phyloP scores from a whole-genome alignment of 2,329 filamentous ascomycete species.

The Berkeleyomyces basicola region DNA sequence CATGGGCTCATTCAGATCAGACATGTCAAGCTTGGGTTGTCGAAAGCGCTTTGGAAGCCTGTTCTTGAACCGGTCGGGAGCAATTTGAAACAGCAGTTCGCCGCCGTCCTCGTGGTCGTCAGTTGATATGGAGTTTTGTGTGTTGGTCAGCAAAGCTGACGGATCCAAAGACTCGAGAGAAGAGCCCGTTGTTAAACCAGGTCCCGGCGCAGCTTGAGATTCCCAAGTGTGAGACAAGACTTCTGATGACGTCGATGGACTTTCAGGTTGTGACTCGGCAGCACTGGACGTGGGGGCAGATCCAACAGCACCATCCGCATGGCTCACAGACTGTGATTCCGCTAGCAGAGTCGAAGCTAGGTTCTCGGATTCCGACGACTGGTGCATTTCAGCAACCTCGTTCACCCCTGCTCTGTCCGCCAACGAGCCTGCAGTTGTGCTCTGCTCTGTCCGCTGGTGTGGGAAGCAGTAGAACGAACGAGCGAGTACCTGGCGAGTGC shows the following conservation, averaged over 20 bases:
- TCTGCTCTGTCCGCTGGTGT: background rate
- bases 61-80: background rate
- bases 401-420: background rate
- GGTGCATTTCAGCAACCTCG: background rate
- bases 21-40: background rate
- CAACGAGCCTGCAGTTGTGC: background rate
- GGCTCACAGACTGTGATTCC: background rate
- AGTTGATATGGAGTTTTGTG: background rate
- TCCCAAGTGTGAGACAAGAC: background rate
- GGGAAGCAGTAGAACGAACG: slow-evolving; percentile 2
- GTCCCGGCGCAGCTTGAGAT: background rate
- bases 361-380: background rate
- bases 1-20: background rate
- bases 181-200: background rate
- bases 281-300: background rate
- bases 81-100: background rate
- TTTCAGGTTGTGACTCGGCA: background rate
- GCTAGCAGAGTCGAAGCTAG: background rate
- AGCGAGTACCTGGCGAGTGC: background rate
- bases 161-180: background rate
- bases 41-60: background rate
- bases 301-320: background rate
- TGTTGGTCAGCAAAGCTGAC: background rate
- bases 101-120: background rate
- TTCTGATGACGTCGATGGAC: background rate